Evolutionary conservation across 345 rosid species (phyloP).

Genomic region (Pelargonium nanum): DNA sequence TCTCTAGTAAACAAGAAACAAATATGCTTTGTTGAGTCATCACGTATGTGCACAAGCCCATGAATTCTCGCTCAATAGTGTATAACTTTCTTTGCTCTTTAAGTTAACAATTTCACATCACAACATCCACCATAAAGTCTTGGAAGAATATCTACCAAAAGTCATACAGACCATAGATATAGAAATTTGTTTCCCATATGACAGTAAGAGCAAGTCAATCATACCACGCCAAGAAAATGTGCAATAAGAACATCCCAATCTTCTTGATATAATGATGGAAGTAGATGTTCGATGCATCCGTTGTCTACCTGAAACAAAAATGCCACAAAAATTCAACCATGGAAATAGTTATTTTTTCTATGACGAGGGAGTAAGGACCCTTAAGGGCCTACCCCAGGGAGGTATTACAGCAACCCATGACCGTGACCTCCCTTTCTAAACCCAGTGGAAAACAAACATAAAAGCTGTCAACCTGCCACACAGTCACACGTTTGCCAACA

Average conservation of each 20-base stretch:
- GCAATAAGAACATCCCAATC: slow-evolving; percentile 97
- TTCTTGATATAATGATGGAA: slow-evolving; percentile 58
- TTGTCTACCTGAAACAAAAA: slow-evolving; percentile 56
- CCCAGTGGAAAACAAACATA: neutral
- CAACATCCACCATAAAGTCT: neutral
- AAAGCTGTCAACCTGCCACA: neutral
- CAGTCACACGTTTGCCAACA: neutral
- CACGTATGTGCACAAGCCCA: neutral
- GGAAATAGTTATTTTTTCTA: neutral
- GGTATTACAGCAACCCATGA: neutral
- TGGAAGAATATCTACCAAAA: neutral
- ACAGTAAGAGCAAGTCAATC: slow-evolving; percentile 10
- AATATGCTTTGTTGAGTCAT: neutral
- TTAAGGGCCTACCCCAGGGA: neutral
- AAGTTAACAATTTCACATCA: neutral
- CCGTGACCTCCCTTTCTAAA: neutral
- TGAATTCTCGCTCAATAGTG: neutral
- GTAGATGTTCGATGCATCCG: slow-evolving; percentile 75
- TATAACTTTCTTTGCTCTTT: neutral
- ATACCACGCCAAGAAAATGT: slow-evolving; percentile 96
- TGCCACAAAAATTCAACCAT: neutral
- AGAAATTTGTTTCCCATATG: neutral
- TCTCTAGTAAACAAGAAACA: neutral
- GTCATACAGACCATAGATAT: neutral
- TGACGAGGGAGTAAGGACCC: neutral